A percentile compares a stretch with the other conserved stretches of the same genome.
Conservation (phyloP, 371 early-diverging fungal species). For the Entomophthora muscae region DNA sequence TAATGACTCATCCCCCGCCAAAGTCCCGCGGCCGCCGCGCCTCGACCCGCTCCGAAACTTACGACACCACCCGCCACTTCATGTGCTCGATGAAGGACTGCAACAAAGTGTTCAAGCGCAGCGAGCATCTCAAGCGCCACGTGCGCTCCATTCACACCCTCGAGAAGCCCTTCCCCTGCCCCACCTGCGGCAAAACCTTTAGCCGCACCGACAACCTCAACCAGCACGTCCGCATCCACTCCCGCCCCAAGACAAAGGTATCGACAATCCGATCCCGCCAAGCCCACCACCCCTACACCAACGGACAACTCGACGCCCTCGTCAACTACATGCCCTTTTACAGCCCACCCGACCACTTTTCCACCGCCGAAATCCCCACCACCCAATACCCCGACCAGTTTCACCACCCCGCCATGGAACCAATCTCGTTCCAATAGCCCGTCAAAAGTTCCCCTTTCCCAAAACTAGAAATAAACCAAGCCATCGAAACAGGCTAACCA, state of each 20-base stretch:
- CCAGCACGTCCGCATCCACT: not conserved
- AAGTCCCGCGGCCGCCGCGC: not conserved
- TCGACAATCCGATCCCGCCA: not conserved
- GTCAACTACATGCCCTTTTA: not conserved
- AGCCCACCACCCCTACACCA: not conserved
- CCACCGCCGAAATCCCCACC: too few relatives aligned
- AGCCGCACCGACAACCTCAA: constrained; percentile 11
- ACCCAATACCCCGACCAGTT: too few relatives aligned
- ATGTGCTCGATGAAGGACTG: not conserved
- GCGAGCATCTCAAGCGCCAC: constrained; percentile 12
- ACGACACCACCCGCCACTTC: not conserved
- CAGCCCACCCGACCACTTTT: too few relatives aligned
- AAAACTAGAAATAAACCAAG: too few relatives aligned
- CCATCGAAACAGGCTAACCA: too few relatives aligned
- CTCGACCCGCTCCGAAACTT: not conserved
- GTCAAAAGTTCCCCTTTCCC: too few relatives aligned
- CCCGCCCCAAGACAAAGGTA: not conserved
- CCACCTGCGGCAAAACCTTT: constrained; percentile 9
- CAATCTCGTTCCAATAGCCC: too few relatives aligned
- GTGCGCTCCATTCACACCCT: constrained; percentile 9
- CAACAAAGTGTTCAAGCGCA: constrained; percentile 9
- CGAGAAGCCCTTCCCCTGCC: constrained; percentile 13
- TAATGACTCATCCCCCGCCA: not conserved
- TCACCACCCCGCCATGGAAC: too few relatives aligned
- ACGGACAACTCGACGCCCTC: not conserved